Evolutionary conservation across 2,329 filamentous ascomycete genomes (phyloP).

Genomic region (Hypoxylon sp.): DNA sequence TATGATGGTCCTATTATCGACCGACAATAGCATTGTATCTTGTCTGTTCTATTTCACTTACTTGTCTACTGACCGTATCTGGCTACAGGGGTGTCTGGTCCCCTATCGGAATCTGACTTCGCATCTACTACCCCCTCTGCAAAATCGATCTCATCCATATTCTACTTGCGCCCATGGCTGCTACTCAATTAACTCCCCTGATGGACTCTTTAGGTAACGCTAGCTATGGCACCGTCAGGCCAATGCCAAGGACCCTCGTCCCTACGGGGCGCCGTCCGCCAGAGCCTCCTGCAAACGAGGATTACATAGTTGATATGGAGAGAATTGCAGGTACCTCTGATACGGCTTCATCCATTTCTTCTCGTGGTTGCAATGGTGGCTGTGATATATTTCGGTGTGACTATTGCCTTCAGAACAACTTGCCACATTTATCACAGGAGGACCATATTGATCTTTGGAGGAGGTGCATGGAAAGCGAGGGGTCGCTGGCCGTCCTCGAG

Average conservation of each 20-base stretch:
- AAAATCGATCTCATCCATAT: background rate
- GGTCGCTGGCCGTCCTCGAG: conserved; percentile 33
- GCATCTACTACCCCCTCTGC: background rate
- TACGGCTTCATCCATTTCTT: background rate
- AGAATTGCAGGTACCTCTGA: background rate
- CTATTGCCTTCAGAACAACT: conserved; percentile 37
- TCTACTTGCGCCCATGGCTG: conserved; percentile 7
- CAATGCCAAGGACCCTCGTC: conserved; percentile 27
- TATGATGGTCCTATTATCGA: background rate
- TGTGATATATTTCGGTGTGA: conserved; percentile 31
- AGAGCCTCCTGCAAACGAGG: conserved; percentile 3
- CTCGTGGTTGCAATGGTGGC: background rate
- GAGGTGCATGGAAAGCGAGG: conserved; percentile 25
- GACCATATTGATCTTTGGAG: conserved; percentile 23
- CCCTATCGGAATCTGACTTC: background rate
- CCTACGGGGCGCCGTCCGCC: conserved; percentile 5
- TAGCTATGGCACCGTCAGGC: conserved; percentile 38
- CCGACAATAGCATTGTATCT: background rate
- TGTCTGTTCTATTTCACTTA: background rate
- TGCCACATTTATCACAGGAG: conserved; percentile 29
- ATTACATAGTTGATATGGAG: conserved; percentile 30
- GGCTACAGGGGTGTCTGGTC: background rate
- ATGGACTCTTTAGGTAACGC: conserved; percentile 10
- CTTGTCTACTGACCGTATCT: background rate
- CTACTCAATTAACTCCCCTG: conserved; percentile 34